phyloP scores from a whole-genome alignment of 148 eudicot species.

The Cornus suecica region DNA sequence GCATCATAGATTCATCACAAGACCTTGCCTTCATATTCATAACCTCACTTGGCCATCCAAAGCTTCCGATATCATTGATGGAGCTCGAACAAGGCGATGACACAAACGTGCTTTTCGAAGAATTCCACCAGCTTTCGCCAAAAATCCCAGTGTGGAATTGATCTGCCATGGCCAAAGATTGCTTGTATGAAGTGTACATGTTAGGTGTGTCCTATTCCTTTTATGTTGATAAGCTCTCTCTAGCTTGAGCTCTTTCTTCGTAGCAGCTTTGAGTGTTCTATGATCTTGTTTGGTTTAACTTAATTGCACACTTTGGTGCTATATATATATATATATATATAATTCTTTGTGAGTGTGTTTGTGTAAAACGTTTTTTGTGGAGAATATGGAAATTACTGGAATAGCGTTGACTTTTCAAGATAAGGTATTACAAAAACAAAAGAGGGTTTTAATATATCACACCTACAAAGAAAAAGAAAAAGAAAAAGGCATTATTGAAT shows the following conservation, averaged over 20 bases:
- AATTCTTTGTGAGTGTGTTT: neutral
- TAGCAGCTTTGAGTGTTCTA: neutral
- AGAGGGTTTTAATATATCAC: conserved; percentile 7
- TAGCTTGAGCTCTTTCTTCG: neutral
- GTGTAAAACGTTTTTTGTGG: conserved; percentile 6
- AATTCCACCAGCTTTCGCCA: conserved; percentile 59
- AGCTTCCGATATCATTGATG: conserved; percentile 31
- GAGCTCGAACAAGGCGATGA: conserved; percentile 41
- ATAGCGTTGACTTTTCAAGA: conserved; percentile 56
- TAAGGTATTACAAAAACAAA: conserved; percentile 20
- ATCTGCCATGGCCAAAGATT: conserved; percentile 41
- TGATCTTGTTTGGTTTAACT: neutral
- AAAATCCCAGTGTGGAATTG: conserved; percentile 69
- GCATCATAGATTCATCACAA: conserved; percentile 17
- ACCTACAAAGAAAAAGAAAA: neutral
- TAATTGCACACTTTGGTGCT: conserved; percentile 20
- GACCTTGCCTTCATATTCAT: conserved; percentile 32
- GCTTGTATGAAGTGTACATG: neutral
- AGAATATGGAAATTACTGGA: conserved; percentile 24
- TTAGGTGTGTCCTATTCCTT: neutral
- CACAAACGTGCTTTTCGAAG: conserved; percentile 34
- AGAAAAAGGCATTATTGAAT: conserved; percentile 10
- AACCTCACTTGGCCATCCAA: conserved; percentile 44
- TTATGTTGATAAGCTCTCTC: neutral
- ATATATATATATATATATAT: conserved; percentile 31